Percentiles rank a stretch among this genome's conserved stretches.
Evolutionary conservation across 257 asterid species (phyloP).

Genomic region (Plantago major): DNA sequence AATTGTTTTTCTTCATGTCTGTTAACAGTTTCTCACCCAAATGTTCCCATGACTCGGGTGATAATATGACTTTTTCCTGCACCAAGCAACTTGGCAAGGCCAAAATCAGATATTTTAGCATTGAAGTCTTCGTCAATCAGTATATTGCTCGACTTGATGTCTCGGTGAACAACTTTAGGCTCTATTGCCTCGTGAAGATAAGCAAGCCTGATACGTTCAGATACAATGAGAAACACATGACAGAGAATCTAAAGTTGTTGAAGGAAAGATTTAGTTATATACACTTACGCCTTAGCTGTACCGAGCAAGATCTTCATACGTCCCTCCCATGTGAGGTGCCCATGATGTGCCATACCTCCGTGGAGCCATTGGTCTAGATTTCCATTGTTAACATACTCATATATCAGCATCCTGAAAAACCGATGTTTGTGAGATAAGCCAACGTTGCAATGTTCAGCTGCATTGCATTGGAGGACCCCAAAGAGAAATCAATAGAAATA

Average conservation of each 20-base stretch:
- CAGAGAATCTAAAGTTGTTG: background rate
- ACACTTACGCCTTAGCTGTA: constrained; percentile 45
- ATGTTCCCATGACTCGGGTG: constrained; percentile 92
- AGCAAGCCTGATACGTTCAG: constrained; percentile 51
- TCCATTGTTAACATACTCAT: constrained; percentile 81
- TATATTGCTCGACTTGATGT: constrained; percentile 81
- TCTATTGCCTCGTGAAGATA: constrained; percentile 83
- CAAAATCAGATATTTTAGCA: constrained; percentile 86
- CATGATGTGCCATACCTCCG: constrained; percentile 36
- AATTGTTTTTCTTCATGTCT: background rate
- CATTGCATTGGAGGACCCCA: background rate
- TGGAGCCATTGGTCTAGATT: constrained; percentile 89
- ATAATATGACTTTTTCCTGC: constrained; percentile 77
- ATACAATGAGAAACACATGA: constrained; percentile 5
- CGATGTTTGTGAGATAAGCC: background rate
- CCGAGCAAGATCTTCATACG: constrained; percentile 44
- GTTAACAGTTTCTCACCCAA: constrained; percentile 49
- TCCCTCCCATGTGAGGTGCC: constrained; percentile 44
- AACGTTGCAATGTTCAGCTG: constrained; percentile 5
- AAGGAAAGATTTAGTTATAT: background rate
- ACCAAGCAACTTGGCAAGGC: constrained; percentile 81
- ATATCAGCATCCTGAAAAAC: constrained; percentile 55
- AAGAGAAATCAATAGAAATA: background rate
- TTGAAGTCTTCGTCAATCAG: constrained; percentile 72
- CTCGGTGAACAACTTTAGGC: constrained; percentile 86